These are phyloP conservation scores for Kodamaea anthophila DNA, from an alignment of 1,139 yeast species.

Conservation along the genomic window DNA sequence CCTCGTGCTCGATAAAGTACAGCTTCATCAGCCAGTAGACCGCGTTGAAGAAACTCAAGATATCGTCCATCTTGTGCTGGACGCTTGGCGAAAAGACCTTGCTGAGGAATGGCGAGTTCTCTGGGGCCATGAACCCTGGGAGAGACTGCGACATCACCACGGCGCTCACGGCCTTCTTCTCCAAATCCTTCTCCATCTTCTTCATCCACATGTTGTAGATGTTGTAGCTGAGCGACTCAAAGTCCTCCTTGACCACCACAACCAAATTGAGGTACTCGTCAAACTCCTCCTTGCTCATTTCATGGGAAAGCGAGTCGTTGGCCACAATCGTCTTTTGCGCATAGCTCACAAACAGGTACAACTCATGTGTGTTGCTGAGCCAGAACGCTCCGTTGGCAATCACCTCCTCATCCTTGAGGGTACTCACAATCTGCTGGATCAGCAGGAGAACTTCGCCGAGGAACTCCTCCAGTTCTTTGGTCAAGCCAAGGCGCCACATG, in stretches of 20 bases:
- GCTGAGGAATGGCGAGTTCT: constrained; percentile 75
- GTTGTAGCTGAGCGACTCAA: constrained; percentile 87
- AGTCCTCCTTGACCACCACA: constrained; percentile 89
- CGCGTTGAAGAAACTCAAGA: constrained; percentile 81
- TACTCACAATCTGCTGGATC: constrained; percentile 72
- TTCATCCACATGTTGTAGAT: constrained; percentile 98
- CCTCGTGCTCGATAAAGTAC: constrained; percentile 80
- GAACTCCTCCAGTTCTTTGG: constrained; percentile 87
- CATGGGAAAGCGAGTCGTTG: constrained; percentile 71
- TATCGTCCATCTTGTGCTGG: constrained; percentile 91
- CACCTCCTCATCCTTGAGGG: constrained; percentile 76
- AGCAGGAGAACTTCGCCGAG: constrained; percentile 85
- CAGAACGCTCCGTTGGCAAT: constrained; percentile 95
- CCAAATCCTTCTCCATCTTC: constrained; percentile 85
- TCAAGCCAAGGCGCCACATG: constrained; percentile 97
- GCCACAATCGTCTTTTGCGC: constrained; percentile 88
- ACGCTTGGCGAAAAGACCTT: constrained; percentile 73
- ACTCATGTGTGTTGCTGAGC: constrained; percentile 94
- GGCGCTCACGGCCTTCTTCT: constrained; percentile 89
- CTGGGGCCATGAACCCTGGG: constrained; percentile 94
- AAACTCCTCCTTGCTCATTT: constrained; percentile 87
- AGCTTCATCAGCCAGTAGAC: constrained; percentile 94
- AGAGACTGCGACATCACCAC: constrained; percentile 90
- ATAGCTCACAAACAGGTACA: constrained; percentile 88
- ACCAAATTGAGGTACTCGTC: constrained; percentile 86